Percentiles rank a stretch among this genome's conserved stretches.
Evolutionary conservation across 805 yeast genomes (phyloP).

Genomic region (Ogataea minuta): DNA sequence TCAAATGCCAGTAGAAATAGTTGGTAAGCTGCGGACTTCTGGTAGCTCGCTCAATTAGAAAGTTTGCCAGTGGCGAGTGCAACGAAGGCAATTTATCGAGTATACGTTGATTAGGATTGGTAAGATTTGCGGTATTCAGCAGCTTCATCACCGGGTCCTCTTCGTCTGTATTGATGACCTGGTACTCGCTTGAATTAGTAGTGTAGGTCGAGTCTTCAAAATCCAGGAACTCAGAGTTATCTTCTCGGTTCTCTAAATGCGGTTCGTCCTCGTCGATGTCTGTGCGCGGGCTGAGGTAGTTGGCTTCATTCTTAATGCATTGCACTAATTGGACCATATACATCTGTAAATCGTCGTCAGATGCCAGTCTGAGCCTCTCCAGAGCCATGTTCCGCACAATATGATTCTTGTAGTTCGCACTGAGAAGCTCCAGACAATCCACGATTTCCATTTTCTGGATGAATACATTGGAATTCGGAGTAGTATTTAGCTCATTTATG

Average conservation of each 20-base stretch:
- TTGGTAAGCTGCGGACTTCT: constrained; percentile 69
- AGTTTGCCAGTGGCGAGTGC: constrained; percentile 65
- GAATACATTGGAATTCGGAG: constrained; percentile 28
- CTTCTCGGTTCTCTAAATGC: constrained; percentile 9
- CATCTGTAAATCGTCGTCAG: constrained; percentile 74
- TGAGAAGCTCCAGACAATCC: constrained; percentile 66
- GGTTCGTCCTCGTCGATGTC: constrained; percentile 22
- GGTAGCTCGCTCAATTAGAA: constrained; percentile 70
- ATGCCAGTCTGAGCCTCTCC: constrained; percentile 71
- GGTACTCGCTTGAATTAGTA: constrained; percentile 34
- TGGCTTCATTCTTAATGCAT: constrained; percentile 75
- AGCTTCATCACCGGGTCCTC: constrained; percentile 28
- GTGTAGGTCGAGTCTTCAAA: constrained; percentile 28
- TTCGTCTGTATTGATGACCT: constrained; percentile 28
- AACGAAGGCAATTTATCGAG: constrained; percentile 24
- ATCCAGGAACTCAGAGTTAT: constrained; percentile 21
- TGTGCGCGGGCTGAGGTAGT: constrained; percentile 24
- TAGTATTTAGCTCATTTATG: constrained; percentile 30
- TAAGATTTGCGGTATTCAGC: constrained; percentile 25
- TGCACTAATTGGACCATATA: constrained; percentile 89
- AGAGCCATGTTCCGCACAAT: constrained; percentile 86
- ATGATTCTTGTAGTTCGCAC: constrained; percentile 71
- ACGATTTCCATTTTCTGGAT: constrained; percentile 35
- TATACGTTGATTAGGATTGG: constrained; percentile 15
- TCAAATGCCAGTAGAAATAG: constrained; percentile 87